A percentile compares a stretch with the other conserved stretches of the same genome.
These are phyloP conservation scores for Laguncularia racemosa DNA, from an alignment of 345 rosid genomes.

Conservation along the genomic window DNA sequence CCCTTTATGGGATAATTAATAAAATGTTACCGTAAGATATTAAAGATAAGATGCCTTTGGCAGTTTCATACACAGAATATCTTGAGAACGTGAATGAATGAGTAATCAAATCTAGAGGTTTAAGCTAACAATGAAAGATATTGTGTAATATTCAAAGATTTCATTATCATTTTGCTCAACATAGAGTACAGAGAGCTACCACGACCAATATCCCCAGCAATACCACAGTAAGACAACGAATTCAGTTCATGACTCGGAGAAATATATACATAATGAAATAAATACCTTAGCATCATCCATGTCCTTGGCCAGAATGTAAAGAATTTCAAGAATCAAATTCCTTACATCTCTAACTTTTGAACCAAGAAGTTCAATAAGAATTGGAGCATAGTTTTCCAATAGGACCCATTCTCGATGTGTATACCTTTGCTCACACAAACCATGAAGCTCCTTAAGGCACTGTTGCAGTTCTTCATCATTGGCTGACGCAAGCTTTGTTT, in stretches of 20 bases:
- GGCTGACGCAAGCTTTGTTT: conserved; percentile 34
- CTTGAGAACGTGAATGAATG: no score
- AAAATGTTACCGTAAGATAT: no score
- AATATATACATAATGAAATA: not conserved
- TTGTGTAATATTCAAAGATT: no score
- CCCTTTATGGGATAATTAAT: no score
- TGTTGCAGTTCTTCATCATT: conserved; percentile 41
- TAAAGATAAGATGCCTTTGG: no score
- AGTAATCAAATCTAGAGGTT: no score
- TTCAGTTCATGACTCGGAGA: not conserved
- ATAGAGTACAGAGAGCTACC: no score
- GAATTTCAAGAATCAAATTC: conserved; percentile 33
- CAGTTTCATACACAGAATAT: no score
- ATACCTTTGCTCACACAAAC: conserved; percentile 49
- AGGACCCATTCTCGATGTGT: conserved; percentile 59
- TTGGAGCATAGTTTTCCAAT: conserved; percentile 49
- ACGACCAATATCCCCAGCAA: no score
- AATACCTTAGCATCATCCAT: conserved; percentile 62
- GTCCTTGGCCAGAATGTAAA: conserved; percentile 36
- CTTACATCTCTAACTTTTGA: conserved; percentile 33
- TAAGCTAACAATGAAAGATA: no score
- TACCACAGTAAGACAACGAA: no score
- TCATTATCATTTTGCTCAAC: no score
- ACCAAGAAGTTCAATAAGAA: conserved; percentile 39
- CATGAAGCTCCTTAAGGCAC: conserved; percentile 41